Evolutionary conservation across 441 rosid species (phyloP), one percentile per base, ranked within the genome.

Genomic region (Syzygium syzygioides): DNA sequence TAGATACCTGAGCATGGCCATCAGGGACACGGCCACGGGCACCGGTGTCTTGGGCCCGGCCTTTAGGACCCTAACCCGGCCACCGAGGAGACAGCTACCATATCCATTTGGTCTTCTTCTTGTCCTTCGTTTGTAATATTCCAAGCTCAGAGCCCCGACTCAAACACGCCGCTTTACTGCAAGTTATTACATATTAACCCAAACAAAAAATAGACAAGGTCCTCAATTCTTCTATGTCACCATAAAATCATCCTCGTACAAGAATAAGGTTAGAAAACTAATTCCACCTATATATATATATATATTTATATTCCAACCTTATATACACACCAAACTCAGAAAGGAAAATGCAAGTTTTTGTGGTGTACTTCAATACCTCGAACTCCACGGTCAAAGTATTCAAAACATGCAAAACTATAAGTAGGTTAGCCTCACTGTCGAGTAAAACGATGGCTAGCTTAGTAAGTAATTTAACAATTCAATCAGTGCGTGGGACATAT

Each of bases 1-100:
- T 0, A 1, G 28, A 17, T 28, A 28, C 66, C 17, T 28, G n/a
- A 8, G n/a, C 66, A 60, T 28, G 13, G 2, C 0, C 0, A 15
- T 60, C 0, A 8, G 2, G 32, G 32, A 60, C 66, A 5, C 11
- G 9, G n/a, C 18, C 66, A 60, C 17, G 3, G 14, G 4, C 4
- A 60, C 28, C 0, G 0, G 18, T 28, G 18, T 28, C 66, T 60
- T 28, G 28, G 32, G 18, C 4, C 0, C 2, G 2, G 32, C 32
- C 66, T 60, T 60, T 13, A 60, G 66, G 66, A 60, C 32, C 18
- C 17, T 26, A 4, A 26, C 32, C n/a, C n/a, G 17, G 8, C 1
- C 66, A 60, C 2, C 1, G 1, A 60, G 4, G 28, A 28, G 5
- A 60, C 32, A 30, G 66, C n/a, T 28, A 60, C 32, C 32, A 60